These are phyloP conservation scores for Candida hungchunana DNA, from an alignment of 805 yeast genomes.

Conservation along the genomic window DNA sequence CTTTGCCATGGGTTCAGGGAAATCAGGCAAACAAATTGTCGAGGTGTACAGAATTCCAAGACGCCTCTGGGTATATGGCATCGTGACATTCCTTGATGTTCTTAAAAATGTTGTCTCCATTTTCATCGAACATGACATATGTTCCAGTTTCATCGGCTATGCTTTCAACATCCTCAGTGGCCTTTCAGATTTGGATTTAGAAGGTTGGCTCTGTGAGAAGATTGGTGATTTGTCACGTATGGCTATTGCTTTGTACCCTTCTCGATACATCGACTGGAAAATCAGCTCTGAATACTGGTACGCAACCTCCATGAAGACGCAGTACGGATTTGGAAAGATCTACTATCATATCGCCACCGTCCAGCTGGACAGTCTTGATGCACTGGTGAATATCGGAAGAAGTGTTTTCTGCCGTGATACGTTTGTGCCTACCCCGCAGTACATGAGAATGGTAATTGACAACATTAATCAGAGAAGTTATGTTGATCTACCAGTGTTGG, in stretches of 20 bases:
- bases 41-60: constrained; percentile 74
- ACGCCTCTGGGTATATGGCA: constrained; percentile 82
- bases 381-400: constrained; percentile 74
- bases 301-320: constrained; percentile 61
- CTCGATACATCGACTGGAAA: constrained; percentile 83
- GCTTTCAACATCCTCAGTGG: constrained; percentile 53
- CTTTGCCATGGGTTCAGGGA: constrained; percentile 68
- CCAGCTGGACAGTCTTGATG: constrained; percentile 65
- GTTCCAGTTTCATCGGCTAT: constrained; percentile 68
- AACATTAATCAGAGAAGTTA: constrained; percentile 59
- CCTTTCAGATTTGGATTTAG: constrained; percentile 31
- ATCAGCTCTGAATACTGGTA: constrained; percentile 83
- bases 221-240: constrained; percentile 81
- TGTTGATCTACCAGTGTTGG: constrained; percentile 33
- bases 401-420: constrained; percentile 78
- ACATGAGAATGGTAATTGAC: constrained; percentile 72
- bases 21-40: constrained; percentile 73
- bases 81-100: constrained; percentile 75
- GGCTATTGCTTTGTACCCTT: constrained; percentile 82
- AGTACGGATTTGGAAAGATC: constrained; percentile 80
- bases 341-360: constrained; percentile 88
- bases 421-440: constrained; percentile 78
- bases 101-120: constrained; percentile 69
- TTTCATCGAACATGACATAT: constrained; percentile 73
- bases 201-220: constrained; percentile 68